Evolutionary conservation across 2,329 filamentous ascomycete species (phyloP).

Genomic region (Juglanconis juglandina): DNA sequence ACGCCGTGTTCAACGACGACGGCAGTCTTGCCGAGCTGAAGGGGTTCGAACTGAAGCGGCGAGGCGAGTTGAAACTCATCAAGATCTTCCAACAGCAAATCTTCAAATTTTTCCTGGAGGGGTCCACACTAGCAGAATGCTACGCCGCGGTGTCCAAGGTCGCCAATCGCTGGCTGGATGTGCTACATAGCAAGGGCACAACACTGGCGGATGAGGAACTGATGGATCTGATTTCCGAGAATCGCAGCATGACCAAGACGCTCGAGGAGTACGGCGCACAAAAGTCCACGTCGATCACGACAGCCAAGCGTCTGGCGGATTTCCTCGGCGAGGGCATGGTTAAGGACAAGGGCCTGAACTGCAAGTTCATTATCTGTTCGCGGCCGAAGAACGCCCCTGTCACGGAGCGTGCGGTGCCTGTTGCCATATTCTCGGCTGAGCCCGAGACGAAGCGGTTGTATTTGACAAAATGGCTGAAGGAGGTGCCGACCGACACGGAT

Average conservation of each 20-base stretch:
- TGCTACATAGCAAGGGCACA: constrained; percentile 80
- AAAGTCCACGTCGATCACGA: constrained; percentile 99
- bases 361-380: constrained; percentile 97
- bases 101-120: constrained; percentile 98
- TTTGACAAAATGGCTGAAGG: constrained; percentile 90
- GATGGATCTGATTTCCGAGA: constrained; percentile 99
- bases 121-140: constrained; percentile 79
- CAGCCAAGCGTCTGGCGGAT: constrained; percentile 87
- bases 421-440: constrained; percentile 95
- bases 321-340: constrained; percentile 98
- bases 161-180: constrained; percentile 94
- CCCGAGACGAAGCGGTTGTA: constrained; percentile 83
- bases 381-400: constrained; percentile 84
- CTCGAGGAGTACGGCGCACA: constrained; percentile 93
- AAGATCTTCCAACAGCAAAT: constrained; percentile 99
- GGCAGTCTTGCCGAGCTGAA: constrained; percentile 93
- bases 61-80: constrained; percentile 97
- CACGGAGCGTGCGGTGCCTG: constrained; percentile 88
- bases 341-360: constrained; percentile 98
- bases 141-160: constrained; percentile 91
- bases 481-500: constrained; percentile 88
- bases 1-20: constrained; percentile 98
- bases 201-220: constrained; percentile 94
- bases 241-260: constrained; percentile 96
- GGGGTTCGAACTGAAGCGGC: constrained; percentile 94